Conservation (phyloP, 768 basidiomycete genomes). For the Hericium coralloides region DNA sequence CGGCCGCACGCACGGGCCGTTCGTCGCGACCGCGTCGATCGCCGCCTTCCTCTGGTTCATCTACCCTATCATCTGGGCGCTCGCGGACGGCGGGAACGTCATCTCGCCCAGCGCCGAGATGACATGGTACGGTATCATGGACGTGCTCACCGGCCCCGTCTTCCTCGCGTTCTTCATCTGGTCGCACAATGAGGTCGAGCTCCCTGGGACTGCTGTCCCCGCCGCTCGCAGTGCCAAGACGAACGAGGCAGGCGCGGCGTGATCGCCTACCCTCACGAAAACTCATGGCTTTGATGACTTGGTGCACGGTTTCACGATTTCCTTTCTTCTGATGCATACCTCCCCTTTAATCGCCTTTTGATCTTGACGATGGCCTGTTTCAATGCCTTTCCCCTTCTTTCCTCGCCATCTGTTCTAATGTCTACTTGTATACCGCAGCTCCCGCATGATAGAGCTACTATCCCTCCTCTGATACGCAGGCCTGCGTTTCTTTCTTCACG, state of each 20-base stretch:
- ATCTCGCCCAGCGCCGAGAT: slow-evolving; percentile 45
- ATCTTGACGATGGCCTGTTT: not conserved
- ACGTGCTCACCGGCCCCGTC: slow-evolving; percentile 30
- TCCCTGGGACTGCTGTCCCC: not conserved
- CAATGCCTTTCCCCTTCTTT: not conserved
- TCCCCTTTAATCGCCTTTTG: not conserved
- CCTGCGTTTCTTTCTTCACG: no score
- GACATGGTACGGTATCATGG: slow-evolving; percentile 46
- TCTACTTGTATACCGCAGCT: no score
- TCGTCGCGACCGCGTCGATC: slow-evolving; percentile 27
- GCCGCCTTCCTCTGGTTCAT: slow-evolving; percentile 44
- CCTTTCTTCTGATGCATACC: not conserved
- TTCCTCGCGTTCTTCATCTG: slow-evolving; percentile 22
- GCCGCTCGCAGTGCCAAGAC: not conserved
- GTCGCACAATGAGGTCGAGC: slow-evolving; percentile 2
- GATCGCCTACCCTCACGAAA: not conserved
- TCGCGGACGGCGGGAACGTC: slow-evolving; percentile 43
- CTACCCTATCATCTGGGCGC: slow-evolving; percentile 52
- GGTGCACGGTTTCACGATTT: not conserved
- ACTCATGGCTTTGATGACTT: not conserved
- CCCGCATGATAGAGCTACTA: no score
- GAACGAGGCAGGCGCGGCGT: not conserved
- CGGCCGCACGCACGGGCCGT: slow-evolving; percentile 22
- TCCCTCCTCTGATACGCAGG: no score
- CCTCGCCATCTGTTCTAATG: no score